Percentiles rank a stretch among this genome's conserved stretches.
Conservation (phyloP, 305 asterid species). For the Fraxinus angustifolia region DNA sequence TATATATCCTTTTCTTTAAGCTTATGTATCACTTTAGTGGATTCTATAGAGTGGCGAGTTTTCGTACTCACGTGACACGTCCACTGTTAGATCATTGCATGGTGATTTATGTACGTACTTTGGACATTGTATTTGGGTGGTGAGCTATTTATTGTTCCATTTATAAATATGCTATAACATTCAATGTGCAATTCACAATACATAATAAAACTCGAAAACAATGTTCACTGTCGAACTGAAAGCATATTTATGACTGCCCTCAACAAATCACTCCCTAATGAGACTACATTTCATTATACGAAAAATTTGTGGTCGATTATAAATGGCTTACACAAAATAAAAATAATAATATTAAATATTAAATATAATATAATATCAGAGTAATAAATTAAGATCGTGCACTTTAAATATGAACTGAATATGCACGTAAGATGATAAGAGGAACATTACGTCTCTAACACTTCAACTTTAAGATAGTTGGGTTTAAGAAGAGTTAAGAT, state of each 20-base stretch:
- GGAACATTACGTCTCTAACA: background rate
- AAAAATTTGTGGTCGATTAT: no score
- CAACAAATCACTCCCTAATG: no score
- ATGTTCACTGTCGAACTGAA: background rate
- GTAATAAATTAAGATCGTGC: background rate
- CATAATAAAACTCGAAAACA: background rate
- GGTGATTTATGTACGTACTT: background rate
- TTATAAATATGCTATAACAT: no score
- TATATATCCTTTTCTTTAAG: no score
- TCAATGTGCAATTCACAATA: background rate
- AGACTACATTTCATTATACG: no score
- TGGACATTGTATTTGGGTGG: background rate
- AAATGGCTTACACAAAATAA: no score
- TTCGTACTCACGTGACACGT: no score
- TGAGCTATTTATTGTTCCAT: background rate
- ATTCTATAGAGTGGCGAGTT: background rate
- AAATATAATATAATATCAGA: no score
- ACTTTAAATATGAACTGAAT: background rate
- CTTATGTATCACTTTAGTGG: background rate
- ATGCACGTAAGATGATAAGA: background rate
- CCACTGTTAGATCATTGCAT: background rate
- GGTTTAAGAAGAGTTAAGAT: background rate
- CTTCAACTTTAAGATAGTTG: background rate
- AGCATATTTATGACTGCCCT: background rate
- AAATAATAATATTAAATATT: no score